phyloP scores from a whole-genome alignment of 768 basidiomycete genomes.

The Trametes punicea region DNA sequence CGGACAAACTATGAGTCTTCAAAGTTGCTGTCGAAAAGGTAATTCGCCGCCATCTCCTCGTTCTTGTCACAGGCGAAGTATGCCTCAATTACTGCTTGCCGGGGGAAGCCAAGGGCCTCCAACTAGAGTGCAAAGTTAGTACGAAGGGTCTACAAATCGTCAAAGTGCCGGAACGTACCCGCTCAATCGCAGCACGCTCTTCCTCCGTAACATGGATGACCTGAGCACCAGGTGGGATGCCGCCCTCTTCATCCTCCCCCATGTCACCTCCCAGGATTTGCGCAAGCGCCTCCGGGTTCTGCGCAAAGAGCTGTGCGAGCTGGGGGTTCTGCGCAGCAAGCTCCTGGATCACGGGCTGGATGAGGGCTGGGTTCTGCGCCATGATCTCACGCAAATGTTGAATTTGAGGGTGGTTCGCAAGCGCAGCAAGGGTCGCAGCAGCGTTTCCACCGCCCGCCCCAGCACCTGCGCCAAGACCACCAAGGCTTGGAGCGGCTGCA shows the following conservation, averaged over 20 bases:
- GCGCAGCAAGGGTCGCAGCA: slow-evolving; percentile 40
- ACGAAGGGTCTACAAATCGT: background rate
- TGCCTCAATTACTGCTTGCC: slow-evolving; percentile 80
- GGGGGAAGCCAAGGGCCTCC: slow-evolving; percentile 82
- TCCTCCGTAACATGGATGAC: slow-evolving; percentile 80
- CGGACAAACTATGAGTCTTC: slow-evolving; percentile 39
- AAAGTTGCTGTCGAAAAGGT: slow-evolving; percentile 73
- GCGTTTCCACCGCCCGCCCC: slow-evolving; percentile 32
- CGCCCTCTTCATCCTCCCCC: slow-evolving; percentile 39
- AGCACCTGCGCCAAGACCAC: slow-evolving; percentile 33
- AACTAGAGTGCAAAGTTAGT: slow-evolving; percentile 46
- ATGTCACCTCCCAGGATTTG: slow-evolving; percentile 55
- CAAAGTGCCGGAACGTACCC: slow-evolving; percentile 50
- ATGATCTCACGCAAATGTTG: slow-evolving; percentile 71
- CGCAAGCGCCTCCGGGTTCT: slow-evolving; percentile 69
- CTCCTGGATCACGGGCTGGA: slow-evolving; percentile 84
- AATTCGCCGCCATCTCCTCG: slow-evolving; percentile 95
- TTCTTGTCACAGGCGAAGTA: slow-evolving; percentile 96
- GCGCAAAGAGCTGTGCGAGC: slow-evolving; percentile 62
- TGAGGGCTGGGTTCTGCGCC: slow-evolving; percentile 67
- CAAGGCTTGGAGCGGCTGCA: slow-evolving; percentile 29
- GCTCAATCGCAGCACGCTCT: slow-evolving; percentile 83
- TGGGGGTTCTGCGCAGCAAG: slow-evolving; percentile 71
- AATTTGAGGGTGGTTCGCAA: slow-evolving; percentile 64
- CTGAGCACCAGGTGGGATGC: slow-evolving; percentile 47